Base-by-base conservation (phyloP, 345 rosid species). In the Bruguiera sexangula region DNA sequence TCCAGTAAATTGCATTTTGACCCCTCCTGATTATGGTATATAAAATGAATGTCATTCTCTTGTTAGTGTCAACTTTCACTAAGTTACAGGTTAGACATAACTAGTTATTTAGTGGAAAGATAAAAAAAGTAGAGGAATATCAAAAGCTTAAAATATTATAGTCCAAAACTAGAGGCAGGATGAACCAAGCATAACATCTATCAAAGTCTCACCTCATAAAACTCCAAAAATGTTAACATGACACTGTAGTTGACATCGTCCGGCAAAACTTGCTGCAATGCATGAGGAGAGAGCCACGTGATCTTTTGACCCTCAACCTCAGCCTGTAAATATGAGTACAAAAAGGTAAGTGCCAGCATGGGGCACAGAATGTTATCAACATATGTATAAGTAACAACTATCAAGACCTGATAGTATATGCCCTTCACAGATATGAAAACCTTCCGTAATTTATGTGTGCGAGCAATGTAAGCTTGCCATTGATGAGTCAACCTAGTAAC, bases 281-380 rank as follows among this genome's bases (percentile, higher is more conserved):
- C 91, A 72, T 92, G 98, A 57, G 99, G 98, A 6, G 97, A 87
- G 75, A 92, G 81, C 99, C 99, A 92, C 59, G 96, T 89, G 80
- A 95, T 85, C 75, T 85, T 92, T 81, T 95, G 99, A 76, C 96
- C 97, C 70, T 95, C 97, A 68, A 92, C 75, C 81, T 92, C 98
- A 65, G 97, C 99, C 99, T 95, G 71, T 67, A 64, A 16, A 75
- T 58, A 37, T 72, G 20, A 79, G n/a, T 16, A 39, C 52, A 72
- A 69, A 18, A 66, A 39, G 16, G 59, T 43, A 48, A 73, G 48
- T 32, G 21, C 26, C 36, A 60, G 26, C 26, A 63, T 34, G 6
- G 63, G 24, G 9, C 6, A 43, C 15, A 26, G n/a, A 32, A 32
- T 5, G 36, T 32, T 32, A 32, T 32, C n/a, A 7, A 19, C 57